phyloP scores from a whole-genome alignment of 1,284 basidiomycete species.

The Austropuccinia psidii region DNA sequence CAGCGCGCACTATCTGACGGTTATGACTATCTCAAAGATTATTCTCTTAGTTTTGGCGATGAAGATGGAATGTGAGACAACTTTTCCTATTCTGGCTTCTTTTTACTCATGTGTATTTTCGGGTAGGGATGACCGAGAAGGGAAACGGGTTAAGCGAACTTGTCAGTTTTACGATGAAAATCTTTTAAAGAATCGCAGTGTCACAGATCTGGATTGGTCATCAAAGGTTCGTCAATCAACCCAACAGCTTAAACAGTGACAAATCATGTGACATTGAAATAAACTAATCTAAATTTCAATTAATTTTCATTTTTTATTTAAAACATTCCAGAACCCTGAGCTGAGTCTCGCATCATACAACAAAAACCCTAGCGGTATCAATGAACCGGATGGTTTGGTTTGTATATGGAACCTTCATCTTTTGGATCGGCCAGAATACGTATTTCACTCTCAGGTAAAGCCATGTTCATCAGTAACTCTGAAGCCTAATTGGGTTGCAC shows the following conservation, averaged over 20 bases:
- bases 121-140: slow-evolving; percentile 74
- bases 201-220: slow-evolving; percentile 96
- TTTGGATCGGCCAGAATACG: slow-evolving; percentile 87
- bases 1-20: slow-evolving; percentile 90
- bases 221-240: slow-evolving; percentile 61
- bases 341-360: slow-evolving; percentile 91
- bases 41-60: slow-evolving; percentile 60
- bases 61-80: slow-evolving; percentile 51
- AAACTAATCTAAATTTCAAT: neutral
- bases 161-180: slow-evolving; percentile 84
- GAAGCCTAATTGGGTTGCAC: neutral
- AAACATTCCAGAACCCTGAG: slow-evolving; percentile 70
- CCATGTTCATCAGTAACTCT: neutral
- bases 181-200: slow-evolving; percentile 78
- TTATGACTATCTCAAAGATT: slow-evolving; percentile 95
- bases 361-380: slow-evolving; percentile 79
- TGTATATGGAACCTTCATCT: slow-evolving; percentile 96
- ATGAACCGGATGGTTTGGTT: slow-evolving; percentile 92
- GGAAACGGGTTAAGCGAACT: slow-evolving; percentile 72
- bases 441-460: slow-evolving; percentile 87
- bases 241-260: neutral
- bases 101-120: neutral
- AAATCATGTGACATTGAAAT: slow-evolving; percentile 38
- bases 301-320: neutral
- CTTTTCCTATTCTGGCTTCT: slow-evolving; percentile 47